phyloP scores from a whole-genome alignment of 305 asterid species.

The Stenogyne calaminthoides region DNA sequence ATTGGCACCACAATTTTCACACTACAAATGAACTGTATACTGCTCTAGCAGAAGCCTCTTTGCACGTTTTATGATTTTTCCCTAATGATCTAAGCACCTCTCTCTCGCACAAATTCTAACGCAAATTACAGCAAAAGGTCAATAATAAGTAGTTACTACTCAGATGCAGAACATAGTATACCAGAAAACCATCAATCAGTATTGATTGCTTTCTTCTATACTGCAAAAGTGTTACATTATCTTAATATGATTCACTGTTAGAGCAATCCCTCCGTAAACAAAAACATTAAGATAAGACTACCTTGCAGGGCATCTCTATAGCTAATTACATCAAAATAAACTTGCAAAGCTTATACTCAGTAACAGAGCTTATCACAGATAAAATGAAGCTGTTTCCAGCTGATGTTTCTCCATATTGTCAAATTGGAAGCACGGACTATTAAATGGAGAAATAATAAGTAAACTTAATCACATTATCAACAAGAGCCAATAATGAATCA shows the following conservation, averaged over 20 bases:
- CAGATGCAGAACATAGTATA: neutral
- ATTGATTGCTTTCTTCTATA: neutral
- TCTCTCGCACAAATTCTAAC: neutral
- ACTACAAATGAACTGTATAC: neutral
- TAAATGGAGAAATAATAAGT: neutral
- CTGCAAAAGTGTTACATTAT: neutral
- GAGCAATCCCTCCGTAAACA: too few relatives aligned
- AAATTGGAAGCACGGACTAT: neutral
- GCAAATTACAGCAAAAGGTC: neutral
- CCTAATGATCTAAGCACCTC: neutral
- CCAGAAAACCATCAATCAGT: neutral
- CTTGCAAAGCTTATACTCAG: neutral
- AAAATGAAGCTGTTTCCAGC: constrained; percentile 5
- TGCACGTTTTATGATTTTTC: neutral
- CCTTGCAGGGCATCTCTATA: neutral
- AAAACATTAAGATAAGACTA: neutral
- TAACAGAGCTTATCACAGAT: neutral
- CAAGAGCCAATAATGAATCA: neutral
- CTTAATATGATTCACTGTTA: too few relatives aligned
- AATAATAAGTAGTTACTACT: neutral
- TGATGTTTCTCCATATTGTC: neutral
- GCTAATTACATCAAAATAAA: too few relatives aligned
- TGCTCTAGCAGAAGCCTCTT: constrained; percentile 10
- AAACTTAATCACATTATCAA: neutral
- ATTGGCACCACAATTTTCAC: neutral